Conservation (phyloP, 441 rosid species). For the Metrosideros polymorpha region DNA sequence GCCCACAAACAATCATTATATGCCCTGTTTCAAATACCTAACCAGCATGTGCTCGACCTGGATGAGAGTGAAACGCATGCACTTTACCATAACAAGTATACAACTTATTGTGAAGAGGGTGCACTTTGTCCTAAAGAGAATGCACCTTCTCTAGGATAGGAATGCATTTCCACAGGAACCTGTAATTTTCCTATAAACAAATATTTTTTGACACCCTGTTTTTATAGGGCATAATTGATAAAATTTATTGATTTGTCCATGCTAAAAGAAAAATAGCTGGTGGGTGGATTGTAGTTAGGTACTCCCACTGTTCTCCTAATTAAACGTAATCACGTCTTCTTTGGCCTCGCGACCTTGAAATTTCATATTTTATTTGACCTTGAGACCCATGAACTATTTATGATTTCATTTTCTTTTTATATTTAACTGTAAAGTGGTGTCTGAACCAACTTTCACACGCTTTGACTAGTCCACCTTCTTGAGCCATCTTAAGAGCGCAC, state of each 20-base stretch:
- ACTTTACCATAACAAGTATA: background rate
- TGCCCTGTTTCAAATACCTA: no score
- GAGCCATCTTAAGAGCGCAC: no score
- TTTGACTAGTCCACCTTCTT: background rate
- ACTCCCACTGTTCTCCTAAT: background rate
- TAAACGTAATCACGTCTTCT: background rate
- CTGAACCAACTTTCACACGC: background rate
- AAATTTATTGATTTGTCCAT: background rate
- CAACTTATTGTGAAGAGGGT: background rate
- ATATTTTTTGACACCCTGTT: background rate
- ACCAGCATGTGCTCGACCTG: no score
- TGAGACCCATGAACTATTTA: background rate
- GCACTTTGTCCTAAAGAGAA: background rate
- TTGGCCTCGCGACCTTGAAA: background rate
- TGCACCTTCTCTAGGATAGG: background rate
- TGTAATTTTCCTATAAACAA: background rate
- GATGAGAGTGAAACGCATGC: no score
- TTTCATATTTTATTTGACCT: background rate
- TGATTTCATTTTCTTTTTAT: background rate
- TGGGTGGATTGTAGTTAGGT: background rate
- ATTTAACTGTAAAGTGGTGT: no score
- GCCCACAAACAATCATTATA: background rate
- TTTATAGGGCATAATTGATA: background rate
- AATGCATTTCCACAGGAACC: background rate
- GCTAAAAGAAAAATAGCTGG: background rate